These are phyloP conservation scores for Panaeolus papilionaceus DNA, from an alignment of 768 basidiomycete genomes.

Conservation along the genomic window DNA sequence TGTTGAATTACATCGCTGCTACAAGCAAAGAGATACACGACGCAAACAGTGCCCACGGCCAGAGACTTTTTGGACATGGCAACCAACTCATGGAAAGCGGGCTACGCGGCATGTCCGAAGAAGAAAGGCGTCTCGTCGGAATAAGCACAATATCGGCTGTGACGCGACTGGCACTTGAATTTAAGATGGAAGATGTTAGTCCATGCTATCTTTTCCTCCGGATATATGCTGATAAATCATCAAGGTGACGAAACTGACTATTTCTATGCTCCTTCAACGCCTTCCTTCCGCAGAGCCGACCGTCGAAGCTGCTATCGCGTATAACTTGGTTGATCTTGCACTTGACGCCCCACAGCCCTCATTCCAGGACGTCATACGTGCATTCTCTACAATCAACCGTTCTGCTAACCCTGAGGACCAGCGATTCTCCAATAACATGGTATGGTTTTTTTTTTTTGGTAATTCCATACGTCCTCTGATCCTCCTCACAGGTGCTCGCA, in stretches of 20 bases:
- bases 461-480: background rate
- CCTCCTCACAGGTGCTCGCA: conserved; percentile 68
- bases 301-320: conserved; percentile 90
- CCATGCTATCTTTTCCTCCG: background rate
- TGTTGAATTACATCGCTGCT: conserved; percentile 90
- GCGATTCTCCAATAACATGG: conserved; percentile 89
- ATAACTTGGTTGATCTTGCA: conserved; percentile 90
- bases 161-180: conserved; percentile 86
- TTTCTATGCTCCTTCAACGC: conserved; percentile 92
- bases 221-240: background rate
- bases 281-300: conserved; percentile 84
- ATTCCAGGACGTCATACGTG: conserved; percentile 83
- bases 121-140: conserved; percentile 83
- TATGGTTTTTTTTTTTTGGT: conserved; percentile 27
- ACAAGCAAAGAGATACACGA: conserved; percentile 81
- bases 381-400: conserved; percentile 85
- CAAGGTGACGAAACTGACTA: conserved; percentile 84
- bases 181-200: conserved; percentile 79
- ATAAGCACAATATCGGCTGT: conserved; percentile 94
- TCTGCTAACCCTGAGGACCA: conserved; percentile 91
- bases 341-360: conserved; percentile 76
- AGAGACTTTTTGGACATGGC: conserved; percentile 52
- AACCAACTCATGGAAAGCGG: conserved; percentile 65
- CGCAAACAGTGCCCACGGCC: conserved; percentile 48
- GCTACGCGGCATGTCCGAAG: conserved; percentile 74